Base-by-base conservation (phyloP, 768 basidiomycete species). In the Termitomyces sp. region DNA sequence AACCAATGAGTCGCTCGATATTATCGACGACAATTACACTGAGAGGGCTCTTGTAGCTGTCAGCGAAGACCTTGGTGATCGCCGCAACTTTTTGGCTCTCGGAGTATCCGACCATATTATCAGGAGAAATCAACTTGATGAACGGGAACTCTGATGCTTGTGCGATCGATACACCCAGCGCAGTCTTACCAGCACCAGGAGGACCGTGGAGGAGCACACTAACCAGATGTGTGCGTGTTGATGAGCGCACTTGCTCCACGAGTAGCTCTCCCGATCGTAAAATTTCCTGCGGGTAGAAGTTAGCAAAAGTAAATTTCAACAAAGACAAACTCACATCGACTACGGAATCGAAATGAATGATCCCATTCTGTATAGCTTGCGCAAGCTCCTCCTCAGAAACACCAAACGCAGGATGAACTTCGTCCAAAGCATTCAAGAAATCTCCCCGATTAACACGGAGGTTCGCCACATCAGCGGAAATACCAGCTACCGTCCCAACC, bases 21-120 rank as follows among this genome's bases (percentile, higher is more conserved):
- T 86, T 94, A 66, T 99, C 97, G 12, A 99, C 88, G 9, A 99
- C 93, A 50, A 99, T 85, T 3, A 98, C 92, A 64, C 96, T 98
- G 56, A 95, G 68, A 7, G 96, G 95, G 77, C 92, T 94, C 81
- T 98, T 99, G 72, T 98, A 95, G 59, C 91, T 94, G 72, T 99
- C 97, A 45, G 80, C 77, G 70, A 99, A 99, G 32, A 94, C 82
- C 72, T 95, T 98, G 67, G 84, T 89, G 66, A 99, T 91, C 2
- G 94, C 83, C 0, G 84, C 76, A 41, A 99, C 88, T 74, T 99
- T 98, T 69, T 94, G 92, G 13, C 79, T 71, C 68, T 98, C 97
- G n/a, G 86, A 84, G 70, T 83, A 95, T 7, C 97, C 97, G 57
- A 98, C 91, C 97, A 99, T 99, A 62, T 80, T 86, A 64, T 98